Base-by-base conservation (phyloP, 2,329 filamentous ascomycete species). In the Lomentospora prolificans region DNA sequence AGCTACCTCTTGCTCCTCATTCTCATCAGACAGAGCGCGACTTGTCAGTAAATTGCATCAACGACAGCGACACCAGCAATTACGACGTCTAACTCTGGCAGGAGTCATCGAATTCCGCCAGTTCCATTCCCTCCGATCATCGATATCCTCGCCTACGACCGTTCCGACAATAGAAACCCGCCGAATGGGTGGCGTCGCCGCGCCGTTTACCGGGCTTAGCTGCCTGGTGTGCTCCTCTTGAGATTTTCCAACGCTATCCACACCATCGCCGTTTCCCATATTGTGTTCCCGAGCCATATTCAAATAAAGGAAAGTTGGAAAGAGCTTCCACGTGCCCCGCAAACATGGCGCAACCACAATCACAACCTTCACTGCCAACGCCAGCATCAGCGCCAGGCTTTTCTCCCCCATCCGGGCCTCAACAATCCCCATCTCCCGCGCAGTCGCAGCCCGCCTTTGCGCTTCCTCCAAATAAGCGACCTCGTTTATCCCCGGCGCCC, bases 401-500 rank as follows among this genome's bases (percentile, higher is more conserved):
- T 69, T 85, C 84, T 59, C 82, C 82, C 61, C 28, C 53, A 50
- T 28, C 30, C 24, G 50, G 55, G 44, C 77, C 80, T 28, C 84
- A 81, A 57, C 77, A 77, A 51, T 77, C 79, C 33, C 78, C 83
- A 24, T 85, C 85, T 24, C 83, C 85, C 48, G 78, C 75, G 52
- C 73, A 78, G 22, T 74, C 77, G 30, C 78, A 80, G 60, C 71
- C 76, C 14, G 71, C 69, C 54, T 86, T 70, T 63, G 65, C 69
- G 58, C 80, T 85, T 51, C 87, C 87, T 51, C 84, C 88, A 14
- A 81, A 80, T 58, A 92, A 94, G 73, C 81, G 87, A 67, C 85
- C 80, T 67, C 85, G 82, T 57, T 72, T 88, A 51, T 89, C 86
- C 25, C 84, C 86, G 53, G 84, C 84, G 57, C 80, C 84, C 31